Base-by-base conservation (phyloP, 257 asterid species). In the Nicotiana otophora region DNA sequence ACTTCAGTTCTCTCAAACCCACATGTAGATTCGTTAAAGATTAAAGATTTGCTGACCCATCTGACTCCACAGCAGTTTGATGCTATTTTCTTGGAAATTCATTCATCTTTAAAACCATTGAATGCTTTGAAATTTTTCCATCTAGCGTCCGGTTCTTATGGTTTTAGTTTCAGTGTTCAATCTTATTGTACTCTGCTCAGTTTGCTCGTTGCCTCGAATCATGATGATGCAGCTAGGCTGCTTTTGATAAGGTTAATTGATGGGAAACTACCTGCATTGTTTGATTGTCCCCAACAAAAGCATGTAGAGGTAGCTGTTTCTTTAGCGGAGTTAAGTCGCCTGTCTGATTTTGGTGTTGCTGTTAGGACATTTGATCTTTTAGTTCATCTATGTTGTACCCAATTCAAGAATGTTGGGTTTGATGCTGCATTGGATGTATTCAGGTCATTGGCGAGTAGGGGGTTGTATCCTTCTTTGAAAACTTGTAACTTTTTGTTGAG, bases 181-280 rank as follows among this genome's bases (percentile, higher is more conserved):
- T 90, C 99, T 82, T 93, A 92, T 85, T 90, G 94, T 31, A 19
- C 89, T 82, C 83, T 93, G 83, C 86, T 92, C 83, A 93, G 89
- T 81, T 85, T 92, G 89, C 88, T 93, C 61, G 85, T 91, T 83
- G 83, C 84, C 78, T 86, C 88, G 87, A 91, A 92, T 88, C 83
- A 83, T 51, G 91, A 89, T 81, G 81, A 89, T 19, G 89, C 97
- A 57, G 97, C 99, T 10, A 88, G 97, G 86, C 81, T 88, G 90
- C 94, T 93, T 75, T 84, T 95, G 89, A 91, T 91, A 69, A 89
- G 91, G 83, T 86, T 95, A 88, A 90, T 93, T 70, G 96, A 92
- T 87, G 85, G 90, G 68, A 92, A 92, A 84, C 57, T 90, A 78
- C 88, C 90, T 68, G 34, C 91, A 65, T 77, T 84, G 81, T 86